Evolutionary conservation across 257 asterid species (phyloP).

Genomic region (Nicotiana benthamiana): DNA sequence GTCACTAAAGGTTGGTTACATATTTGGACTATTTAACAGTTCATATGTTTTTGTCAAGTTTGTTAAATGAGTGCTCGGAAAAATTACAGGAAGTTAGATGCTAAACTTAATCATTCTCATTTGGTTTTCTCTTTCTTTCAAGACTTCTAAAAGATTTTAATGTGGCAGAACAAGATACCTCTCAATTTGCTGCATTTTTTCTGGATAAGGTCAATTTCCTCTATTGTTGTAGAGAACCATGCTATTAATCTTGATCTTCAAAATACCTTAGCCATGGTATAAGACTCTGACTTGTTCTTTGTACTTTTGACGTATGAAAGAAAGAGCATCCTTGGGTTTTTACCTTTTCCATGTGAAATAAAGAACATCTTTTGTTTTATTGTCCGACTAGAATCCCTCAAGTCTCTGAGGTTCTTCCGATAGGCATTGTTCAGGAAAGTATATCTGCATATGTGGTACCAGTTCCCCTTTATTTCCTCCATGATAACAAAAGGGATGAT

Average conservation of each 20-base stretch:
- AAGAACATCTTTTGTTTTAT: background rate
- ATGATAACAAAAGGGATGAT: background rate
- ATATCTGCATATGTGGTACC: background rate
- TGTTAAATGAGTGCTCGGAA: background rate
- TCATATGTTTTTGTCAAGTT: background rate
- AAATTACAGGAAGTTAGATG: constrained; percentile 1
- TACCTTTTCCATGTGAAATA: background rate
- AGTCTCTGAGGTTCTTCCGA: background rate
- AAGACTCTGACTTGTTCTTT: background rate
- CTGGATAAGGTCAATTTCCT: background rate
- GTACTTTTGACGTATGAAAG: background rate
- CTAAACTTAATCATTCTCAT: background rate
- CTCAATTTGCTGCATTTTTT: background rate
- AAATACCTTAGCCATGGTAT: background rate
- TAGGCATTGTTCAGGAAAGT: background rate
- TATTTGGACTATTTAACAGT: background rate
- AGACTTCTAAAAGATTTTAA: background rate
- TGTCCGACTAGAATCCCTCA: background rate
- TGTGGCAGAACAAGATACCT: background rate
- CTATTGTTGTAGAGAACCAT: background rate
- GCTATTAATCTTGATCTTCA: background rate
- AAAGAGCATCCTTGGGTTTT: background rate
- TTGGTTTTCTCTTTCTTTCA: background rate
- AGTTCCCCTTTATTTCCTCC: background rate
- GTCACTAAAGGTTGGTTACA: background rate